These are phyloP conservation scores for Lentinula guzmanii DNA, from an alignment of 768 basidiomycete genomes.

Conservation along the genomic window DNA sequence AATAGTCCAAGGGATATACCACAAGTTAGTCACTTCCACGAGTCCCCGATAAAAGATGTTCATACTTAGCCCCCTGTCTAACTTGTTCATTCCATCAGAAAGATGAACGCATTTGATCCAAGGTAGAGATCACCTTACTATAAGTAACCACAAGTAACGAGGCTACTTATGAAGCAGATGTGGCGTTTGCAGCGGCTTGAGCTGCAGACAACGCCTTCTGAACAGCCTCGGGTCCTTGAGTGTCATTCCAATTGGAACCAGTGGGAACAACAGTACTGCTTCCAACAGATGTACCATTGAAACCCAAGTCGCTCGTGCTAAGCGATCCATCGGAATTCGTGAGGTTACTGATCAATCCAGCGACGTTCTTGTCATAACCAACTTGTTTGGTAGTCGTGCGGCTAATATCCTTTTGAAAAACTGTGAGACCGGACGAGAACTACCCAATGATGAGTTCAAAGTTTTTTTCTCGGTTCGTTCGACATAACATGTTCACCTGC, in stretches of 20 bases:
- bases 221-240: conserved; percentile 6
- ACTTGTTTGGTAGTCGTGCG: conserved; percentile 13
- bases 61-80: background rate
- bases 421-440: conserved; percentile 7
- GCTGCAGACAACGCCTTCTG: conserved; percentile 8
- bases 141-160: background rate
- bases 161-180: background rate
- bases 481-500: conserved; percentile 8
- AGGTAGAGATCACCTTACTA: too few species aligned
- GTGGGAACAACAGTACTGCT: conserved; percentile 6
- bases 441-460: background rate
- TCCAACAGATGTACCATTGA: conserved; percentile 10
- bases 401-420: conserved; percentile 16
- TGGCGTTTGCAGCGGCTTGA: background rate
- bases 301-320: conserved; percentile 7
- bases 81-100: too few species aligned
- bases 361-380: conserved; percentile 16
- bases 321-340: conserved; percentile 15
- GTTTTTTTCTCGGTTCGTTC: background rate
- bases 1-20: background rate
- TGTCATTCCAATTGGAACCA: conserved; percentile 11
- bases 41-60: background rate
- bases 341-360: conserved; percentile 11
- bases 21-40: background rate
- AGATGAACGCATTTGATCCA: too few species aligned